Evolutionary conservation across 805 yeast species (phyloP), one percentile per base, ranked within the genome.

Genomic region (Torulaspora gathmanii): DNA sequence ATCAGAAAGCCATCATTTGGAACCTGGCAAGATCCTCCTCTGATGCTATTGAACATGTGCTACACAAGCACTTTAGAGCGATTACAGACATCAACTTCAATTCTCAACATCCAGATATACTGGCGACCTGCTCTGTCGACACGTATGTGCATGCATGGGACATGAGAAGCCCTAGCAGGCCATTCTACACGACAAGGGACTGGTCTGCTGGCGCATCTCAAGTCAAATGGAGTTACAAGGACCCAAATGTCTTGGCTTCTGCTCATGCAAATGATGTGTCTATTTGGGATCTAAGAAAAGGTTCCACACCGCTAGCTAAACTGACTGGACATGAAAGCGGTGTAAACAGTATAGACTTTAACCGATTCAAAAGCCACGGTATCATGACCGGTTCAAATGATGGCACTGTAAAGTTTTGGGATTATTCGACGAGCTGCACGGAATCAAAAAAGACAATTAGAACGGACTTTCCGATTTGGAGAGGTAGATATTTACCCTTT

Each of bases 1-100:
- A 91, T 64, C 99, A 91, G 61, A 91, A 91, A 68, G 98, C 96
- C 1, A 72, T 93, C 59, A 79, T 93, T 4, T 93, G 99, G 99
- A 91, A 93, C 65, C 67, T 93, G 49, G 80, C 86, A 0, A 69
- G 91, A 52, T 64, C 68, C 19, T 82, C 87, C 0, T 70, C 78
- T 7, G 72, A 78, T 55, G 96, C 97, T 10, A 84, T 93, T 44
- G 87, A 86, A 50, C 86, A 83, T 59, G 89, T 88, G 2, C 70
- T 93, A 17, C 99, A 93, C 64, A 84, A 86, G 15, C 99, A 93
- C 63, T 77, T 83, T 1, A 71, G 99, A 44, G 99, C 99, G 2
- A 90, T 93, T 37, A 89, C 98, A 3, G 99, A 93, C 68, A 88
- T 93, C 47, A 87, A 90, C 63, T 93, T 90, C 71, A 95, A 87